A percentile compares a stretch with the other conserved stretches of the same genome.
Conservation (phyloP, 495 filamentous ascomycete genomes). For the Aspergillus bridgeri region DNA sequence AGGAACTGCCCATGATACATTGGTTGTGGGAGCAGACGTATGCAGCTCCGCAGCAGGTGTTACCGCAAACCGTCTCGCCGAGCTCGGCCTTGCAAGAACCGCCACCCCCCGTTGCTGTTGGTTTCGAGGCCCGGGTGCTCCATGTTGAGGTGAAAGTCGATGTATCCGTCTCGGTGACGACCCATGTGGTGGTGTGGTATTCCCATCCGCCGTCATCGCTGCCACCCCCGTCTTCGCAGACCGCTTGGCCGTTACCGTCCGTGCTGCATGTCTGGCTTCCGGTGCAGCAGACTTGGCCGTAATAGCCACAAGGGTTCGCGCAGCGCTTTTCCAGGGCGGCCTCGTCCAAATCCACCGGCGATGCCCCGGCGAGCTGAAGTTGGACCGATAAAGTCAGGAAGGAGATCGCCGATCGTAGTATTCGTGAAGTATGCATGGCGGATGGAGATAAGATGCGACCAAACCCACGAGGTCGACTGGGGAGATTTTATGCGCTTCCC, state of each 20-base stretch:
- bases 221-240: slow-evolving; percentile 42
- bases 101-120: slow-evolving; percentile 18
- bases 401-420: slow-evolving; percentile 27
- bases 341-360: slow-evolving; percentile 29
- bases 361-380: slow-evolving; percentile 31
- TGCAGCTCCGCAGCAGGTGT: slow-evolving; percentile 67
- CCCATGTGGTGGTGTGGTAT: slow-evolving; percentile 68
- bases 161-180: slow-evolving; percentile 59
- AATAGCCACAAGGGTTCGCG: slow-evolving; percentile 63
- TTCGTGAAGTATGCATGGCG: slow-evolving; percentile 30
- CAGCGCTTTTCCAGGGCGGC: slow-evolving; percentile 48
- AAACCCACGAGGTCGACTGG: background rate
- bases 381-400: slow-evolving; percentile 26
- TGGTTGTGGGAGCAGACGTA: slow-evolving; percentile 58
- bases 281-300: slow-evolving; percentile 65
- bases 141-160: slow-evolving; percentile 64
- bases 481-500: background rate
- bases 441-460: slow-evolving; percentile 7
- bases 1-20: slow-evolving; percentile 41
- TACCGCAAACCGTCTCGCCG: slow-evolving; percentile 66
- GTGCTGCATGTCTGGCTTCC: slow-evolving; percentile 60
- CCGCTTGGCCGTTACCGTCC: slow-evolving; percentile 51
- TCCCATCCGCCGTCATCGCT: slow-evolving; percentile 32
- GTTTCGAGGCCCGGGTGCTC: slow-evolving; percentile 48
- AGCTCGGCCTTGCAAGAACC: slow-evolving; percentile 51